Conservation (phyloP, 768 basidiomycete species). For the Pisolithus marmoratus region DNA sequence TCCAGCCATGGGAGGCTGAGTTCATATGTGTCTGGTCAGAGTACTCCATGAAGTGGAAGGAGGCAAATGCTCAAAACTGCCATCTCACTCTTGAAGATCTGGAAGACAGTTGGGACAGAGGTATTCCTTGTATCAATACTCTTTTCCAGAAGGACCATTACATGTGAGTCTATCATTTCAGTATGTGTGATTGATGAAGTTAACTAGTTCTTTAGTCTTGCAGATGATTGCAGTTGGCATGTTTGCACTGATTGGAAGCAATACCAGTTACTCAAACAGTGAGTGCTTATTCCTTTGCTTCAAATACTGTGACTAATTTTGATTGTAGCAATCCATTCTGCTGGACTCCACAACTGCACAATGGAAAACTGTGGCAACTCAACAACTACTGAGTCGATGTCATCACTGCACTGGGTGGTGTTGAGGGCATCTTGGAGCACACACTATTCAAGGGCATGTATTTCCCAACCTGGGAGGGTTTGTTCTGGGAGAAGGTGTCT, state of each 20-base stretch:
- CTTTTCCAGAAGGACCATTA: conserved; percentile 98
- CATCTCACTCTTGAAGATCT: conserved; percentile 95
- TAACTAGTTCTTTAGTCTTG: conserved; percentile 48
- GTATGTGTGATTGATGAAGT: background rate
- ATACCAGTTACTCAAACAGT: conserved; percentile 91
- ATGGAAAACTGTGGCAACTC: conserved; percentile 93
- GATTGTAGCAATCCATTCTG: conserved; percentile 84
- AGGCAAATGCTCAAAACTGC: conserved; percentile 96
- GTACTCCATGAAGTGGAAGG: conserved; percentile 99
- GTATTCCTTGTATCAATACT: conserved; percentile 97
- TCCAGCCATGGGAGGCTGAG: conserved; percentile 97
- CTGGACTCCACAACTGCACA: conserved; percentile 98
- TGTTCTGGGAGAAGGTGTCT: conserved; percentile 98
- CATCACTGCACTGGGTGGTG: conserved; percentile 95
- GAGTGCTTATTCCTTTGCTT: conserved; percentile 22
- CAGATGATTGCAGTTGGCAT: conserved; percentile 99
- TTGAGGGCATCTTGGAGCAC: conserved; percentile 94
- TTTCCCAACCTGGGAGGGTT: conserved; percentile 96
- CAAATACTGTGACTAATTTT: conserved; percentile 8
- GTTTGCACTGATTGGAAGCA: conserved; percentile 98
- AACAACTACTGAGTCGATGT: conserved; percentile 99
- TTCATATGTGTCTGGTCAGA: conserved; percentile 99
- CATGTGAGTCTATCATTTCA: conserved; percentile 45
- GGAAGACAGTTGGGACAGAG: conserved; percentile 98
- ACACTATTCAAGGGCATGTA: conserved; percentile 97